Base-by-base conservation (phyloP, 768 basidiomycete genomes). In the Boletus huronensis region DNA sequence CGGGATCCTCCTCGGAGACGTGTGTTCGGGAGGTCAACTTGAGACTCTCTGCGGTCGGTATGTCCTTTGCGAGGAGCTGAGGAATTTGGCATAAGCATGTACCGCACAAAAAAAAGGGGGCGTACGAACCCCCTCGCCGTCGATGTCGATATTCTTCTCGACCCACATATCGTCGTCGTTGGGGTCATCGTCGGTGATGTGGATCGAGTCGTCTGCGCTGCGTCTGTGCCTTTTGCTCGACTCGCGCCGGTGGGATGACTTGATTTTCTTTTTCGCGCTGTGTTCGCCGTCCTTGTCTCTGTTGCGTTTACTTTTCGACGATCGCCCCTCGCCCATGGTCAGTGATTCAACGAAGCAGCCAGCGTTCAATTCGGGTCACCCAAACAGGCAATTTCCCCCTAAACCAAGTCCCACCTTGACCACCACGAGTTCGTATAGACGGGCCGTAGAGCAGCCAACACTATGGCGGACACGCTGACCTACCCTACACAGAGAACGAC, bases 81-180 rank as follows among this genome's bases (percentile, higher is more conserved):
- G 36, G 34, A 34, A 36, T 14, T 14, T 48, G 59, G 48, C 31
- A 52, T 52, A 34, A 57, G 44, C 46, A 53, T 43, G 41, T 54
- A 34, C 28, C 32, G 32, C 7, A 40, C 28, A 29, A 54, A 19
- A 5, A 29, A 28, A 31, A 0, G 17, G n/a, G 13, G n/a, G 13
- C 2, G 23, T 7, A 78, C 83, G 61, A 67, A 91, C 89, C 66
- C 78, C 76, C 70, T 89, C 87, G 17, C 87, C 85, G 49, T 87
- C 87, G 74, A 84, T 80, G 64, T 85, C 84, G 35, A 92, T 83
- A 61, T 90, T 90, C 76, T 90, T 92, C 75, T 93, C 93, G 23
- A 85, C 80, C 93, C 93, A 94, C 74, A 91, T 80, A 52, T 85
- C 85, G 17, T 85, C 83, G 65, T 84, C 85, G 57, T 83, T 75